Conservation (phyloP, 805 yeast genomes). For the Millerago galiae region DNA sequence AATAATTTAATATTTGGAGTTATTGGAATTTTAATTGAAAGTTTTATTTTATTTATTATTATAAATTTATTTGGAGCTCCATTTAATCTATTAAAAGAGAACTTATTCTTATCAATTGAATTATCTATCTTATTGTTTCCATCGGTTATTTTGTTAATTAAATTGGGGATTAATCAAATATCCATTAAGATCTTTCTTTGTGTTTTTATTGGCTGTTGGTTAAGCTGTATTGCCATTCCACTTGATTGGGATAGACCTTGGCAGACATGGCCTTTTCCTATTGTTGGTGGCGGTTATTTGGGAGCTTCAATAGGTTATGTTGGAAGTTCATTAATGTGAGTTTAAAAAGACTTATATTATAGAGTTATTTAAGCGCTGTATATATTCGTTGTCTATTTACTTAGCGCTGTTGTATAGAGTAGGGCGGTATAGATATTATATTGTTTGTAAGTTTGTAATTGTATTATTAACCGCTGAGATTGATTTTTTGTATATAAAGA, state of each 20-base stretch:
- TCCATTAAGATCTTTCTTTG: conserved; percentile 29
- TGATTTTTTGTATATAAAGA: too few relatives aligned
- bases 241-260: conserved; percentile 97
- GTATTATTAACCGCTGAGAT: too few relatives aligned
- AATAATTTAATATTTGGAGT: conserved; percentile 3
- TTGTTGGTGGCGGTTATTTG: conserved; percentile 66
- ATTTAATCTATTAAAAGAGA: conserved; percentile 47
- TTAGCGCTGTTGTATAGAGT: too few relatives aligned
- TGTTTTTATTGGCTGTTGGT: conserved; percentile 68
- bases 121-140: conserved; percentile 51
- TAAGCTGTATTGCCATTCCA: conserved; percentile 91
- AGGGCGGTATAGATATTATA: too few relatives aligned
- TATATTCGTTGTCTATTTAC: too few relatives aligned
- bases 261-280: conserved; percentile 94
- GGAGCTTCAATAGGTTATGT: conserved; percentile 66
- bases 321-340: not conserved
- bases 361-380: too few relatives aligned
- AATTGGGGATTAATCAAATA: conserved; percentile 30
- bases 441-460: too few relatives aligned
- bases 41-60: conserved; percentile 18
- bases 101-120: conserved; percentile 56
- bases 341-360: too few relatives aligned
- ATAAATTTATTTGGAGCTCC: conserved; percentile 81
- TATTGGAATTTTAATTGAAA: not conserved
- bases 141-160: conserved; percentile 57